phyloP scores from a whole-genome alignment of 345 rosid genomes.

The Acer negundo region DNA sequence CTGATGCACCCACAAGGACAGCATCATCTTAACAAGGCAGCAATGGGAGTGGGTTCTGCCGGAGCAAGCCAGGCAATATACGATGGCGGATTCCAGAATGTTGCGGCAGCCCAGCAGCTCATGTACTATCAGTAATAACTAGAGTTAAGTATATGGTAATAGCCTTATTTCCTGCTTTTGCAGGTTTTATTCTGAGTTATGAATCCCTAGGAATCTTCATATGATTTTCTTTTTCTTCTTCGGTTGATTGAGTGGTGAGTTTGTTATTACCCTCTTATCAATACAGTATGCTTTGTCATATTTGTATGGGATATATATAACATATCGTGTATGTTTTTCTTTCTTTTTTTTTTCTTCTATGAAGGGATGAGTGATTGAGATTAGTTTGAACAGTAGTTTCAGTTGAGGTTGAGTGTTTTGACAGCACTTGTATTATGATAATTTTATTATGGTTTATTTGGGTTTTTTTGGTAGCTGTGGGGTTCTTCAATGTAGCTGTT shows the following conservation, averaged over 20 bases:
- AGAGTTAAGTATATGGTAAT: conserved; percentile 21
- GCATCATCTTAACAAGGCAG: conserved; percentile 79
- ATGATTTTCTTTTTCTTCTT: background rate
- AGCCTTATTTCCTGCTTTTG: conserved; percentile 39
- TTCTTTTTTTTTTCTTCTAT: background rate
- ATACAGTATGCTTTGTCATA: conserved; percentile 15
- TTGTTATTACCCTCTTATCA: conserved; percentile 16
- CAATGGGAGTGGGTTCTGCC: conserved; percentile 80
- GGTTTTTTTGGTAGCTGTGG: conserved; percentile 7
- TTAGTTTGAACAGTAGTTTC: background rate
- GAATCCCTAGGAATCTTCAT: conserved; percentile 30
- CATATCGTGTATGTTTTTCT: conserved; percentile 6
- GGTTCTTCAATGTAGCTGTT: background rate
- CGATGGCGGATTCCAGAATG: conserved; percentile 86
- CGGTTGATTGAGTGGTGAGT: conserved; percentile 25
- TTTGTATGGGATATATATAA: conserved; percentile 11
- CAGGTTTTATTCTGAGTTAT: conserved; percentile 31
- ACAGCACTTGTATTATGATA: background rate
- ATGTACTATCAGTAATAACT: conserved; percentile 81
- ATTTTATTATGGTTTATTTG: conserved; percentile 10
- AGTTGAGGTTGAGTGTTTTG: background rate
- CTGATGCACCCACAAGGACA: conserved; percentile 86
- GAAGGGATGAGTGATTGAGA: conserved; percentile 5
- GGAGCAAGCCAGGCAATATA: conserved; percentile 91
- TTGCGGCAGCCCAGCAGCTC: conserved; percentile 87